phyloP scores from a whole-genome alignment of 768 basidiomycete species.

The Russula abietina region DNA sequence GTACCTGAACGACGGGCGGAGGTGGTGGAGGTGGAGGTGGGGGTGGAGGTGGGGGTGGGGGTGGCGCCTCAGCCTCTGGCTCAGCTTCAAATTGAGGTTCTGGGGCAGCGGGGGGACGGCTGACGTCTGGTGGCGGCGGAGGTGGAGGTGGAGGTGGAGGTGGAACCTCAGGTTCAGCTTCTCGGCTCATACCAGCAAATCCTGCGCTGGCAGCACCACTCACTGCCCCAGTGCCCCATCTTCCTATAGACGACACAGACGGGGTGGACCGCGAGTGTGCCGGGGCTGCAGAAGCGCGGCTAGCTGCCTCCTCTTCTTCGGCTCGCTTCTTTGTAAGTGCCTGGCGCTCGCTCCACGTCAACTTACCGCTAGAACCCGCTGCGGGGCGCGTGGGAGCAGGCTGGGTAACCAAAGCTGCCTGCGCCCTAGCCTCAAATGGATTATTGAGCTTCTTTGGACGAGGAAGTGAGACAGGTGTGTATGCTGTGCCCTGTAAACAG shows the following conservation, averaged over 20 bases:
- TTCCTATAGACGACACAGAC: conserved; percentile 6
- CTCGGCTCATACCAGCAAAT: not conserved
- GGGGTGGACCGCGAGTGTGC: conserved; percentile 20
- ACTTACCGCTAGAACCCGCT: conserved; percentile 53
- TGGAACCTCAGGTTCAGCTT: conserved; percentile 13
- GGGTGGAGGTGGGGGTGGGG: conserved; percentile 38
- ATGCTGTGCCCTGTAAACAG: conserved; percentile 59
- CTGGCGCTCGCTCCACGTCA: conserved; percentile 94
- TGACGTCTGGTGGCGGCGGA: conserved; percentile 26
- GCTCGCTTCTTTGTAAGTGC: conserved; percentile 82
- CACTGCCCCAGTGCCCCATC: conserved; percentile 35
- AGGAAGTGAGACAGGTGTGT: conserved; percentile 79
- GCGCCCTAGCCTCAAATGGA: conserved; percentile 53
- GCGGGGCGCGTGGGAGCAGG: conserved; percentile 28
- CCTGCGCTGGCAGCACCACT: conserved; percentile 5
- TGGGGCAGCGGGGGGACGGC: conserved; percentile 26
- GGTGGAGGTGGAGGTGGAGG: conserved; percentile 34
- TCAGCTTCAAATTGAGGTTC: conserved; percentile 34
- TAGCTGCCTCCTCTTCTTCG: conserved; percentile 68
- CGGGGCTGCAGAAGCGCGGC: conserved; percentile 36
- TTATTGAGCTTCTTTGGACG: conserved; percentile 86
- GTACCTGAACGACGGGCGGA: conserved; percentile 30
- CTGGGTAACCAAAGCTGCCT: conserved; percentile 23
- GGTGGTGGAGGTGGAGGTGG: conserved; percentile 46
- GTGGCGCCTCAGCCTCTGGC: conserved; percentile 33